Evolutionary conservation across 352 stramenopile species (phyloP), one percentile per base, ranked within the genome.

Genomic region (Peronospora belbahrii): DNA sequence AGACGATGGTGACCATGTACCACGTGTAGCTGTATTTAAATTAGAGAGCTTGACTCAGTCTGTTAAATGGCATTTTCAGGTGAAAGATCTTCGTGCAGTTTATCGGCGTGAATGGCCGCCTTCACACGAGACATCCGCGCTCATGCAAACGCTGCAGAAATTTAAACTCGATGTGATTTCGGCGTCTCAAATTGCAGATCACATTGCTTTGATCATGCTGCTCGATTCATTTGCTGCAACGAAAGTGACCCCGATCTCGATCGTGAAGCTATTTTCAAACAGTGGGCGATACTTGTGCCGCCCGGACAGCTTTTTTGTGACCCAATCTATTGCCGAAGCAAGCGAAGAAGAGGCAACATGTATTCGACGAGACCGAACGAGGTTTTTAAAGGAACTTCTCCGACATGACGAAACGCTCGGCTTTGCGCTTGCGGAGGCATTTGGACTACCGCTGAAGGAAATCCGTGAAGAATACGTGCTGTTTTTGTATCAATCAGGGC

Each of bases 381-480:
- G 67, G 35, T 90, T 93, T 48, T 42, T 88, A 23, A 79, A 82
- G 39, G 58, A 87, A 23, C 63, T 93, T 23, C 51, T 93, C 10
- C 72, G 72, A 27, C 59, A 82, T 41, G 73, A 90, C 41, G 74
- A 88, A 38, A 44, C 48, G 0, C 38, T 88, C 2, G 81, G 75
- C 0, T 84, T 89, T 45, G 52, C 67, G 2, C 56, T 93, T 9
- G 77, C 78, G 1, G 63, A 87, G n/a, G 61, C 76, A n/a, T 89
- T 93, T 51, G 56, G 66, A 14, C 36, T 90, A 17, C 71, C 76
- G n/a, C 62, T 83, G 9, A 74, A 90, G 15, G 57, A 74, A 19
- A 82, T 93, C 48, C 75, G 75, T 18, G 74, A 89, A 69, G 77
- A 88, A 42, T 71, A 90, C 27, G 72, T 88, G 15, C 25, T 93